Conservation (phyloP, 352 stramenopile species). For the Aphanomyces astaci region DNA sequence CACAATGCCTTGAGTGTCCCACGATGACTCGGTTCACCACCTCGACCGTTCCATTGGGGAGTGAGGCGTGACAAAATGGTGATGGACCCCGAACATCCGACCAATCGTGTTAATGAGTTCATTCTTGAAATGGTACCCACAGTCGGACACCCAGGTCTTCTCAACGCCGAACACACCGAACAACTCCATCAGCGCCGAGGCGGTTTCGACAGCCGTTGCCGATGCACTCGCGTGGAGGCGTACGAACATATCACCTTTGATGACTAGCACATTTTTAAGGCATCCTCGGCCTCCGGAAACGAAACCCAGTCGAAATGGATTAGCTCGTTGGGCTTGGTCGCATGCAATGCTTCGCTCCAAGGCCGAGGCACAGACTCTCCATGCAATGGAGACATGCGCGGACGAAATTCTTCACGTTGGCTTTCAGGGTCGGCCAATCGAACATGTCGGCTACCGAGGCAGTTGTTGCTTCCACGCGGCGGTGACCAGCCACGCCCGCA, state of each 20-base stretch:
- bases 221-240: conserved; percentile 12
- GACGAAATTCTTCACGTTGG: neutral
- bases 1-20: conserved; percentile 19
- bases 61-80: conserved; percentile 33
- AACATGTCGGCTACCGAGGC: conserved; percentile 19
- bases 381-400: conserved; percentile 12
- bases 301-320: too few species aligned
- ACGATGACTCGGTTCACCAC: conserved; percentile 29
- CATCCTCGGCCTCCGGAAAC: conserved; percentile 16
- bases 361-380: conserved; percentile 19
- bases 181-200: conserved; percentile 24
- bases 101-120: neutral
- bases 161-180: conserved; percentile 29
- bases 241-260: conserved; percentile 34
- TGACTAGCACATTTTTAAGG: conserved; percentile 26
- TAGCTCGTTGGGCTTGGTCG: conserved; percentile 31
- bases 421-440: conserved; percentile 14
- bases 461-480: conserved; percentile 21
- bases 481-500: conserved; percentile 27
- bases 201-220: neutral
- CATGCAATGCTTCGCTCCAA: conserved; percentile 21
- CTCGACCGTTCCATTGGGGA: conserved; percentile 37
- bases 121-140: conserved; percentile 26
- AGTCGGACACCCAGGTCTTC: conserved; percentile 27
- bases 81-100: conserved; percentile 13